These are phyloP conservation scores for Phytopythium ostracodes DNA, from an alignment of 352 stramenopile species.

Conservation along the genomic window DNA sequence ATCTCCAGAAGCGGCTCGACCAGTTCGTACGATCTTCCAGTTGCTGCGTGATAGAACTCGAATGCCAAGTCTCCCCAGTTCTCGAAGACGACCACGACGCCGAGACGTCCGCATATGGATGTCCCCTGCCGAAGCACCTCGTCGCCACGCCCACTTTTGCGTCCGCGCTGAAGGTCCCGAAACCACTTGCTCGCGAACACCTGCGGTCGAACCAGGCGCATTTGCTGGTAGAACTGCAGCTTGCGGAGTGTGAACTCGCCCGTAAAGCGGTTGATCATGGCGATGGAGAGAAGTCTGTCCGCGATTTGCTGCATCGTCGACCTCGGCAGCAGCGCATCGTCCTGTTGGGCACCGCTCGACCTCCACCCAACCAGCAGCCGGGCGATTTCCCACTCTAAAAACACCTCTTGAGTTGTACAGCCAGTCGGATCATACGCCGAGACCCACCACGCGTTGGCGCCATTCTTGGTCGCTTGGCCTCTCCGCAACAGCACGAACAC, in stretches of 20 bases:
- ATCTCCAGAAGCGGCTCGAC: conserved; percentile 26
- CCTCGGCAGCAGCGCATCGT: conserved; percentile 12
- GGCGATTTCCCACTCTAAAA: conserved; percentile 68
- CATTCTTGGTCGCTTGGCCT: no score
- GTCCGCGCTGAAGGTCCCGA: conserved; percentile 40
- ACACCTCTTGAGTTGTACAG: conserved; percentile 40
- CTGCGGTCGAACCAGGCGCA: conserved; percentile 43
- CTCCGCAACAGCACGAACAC: conserved; percentile 8
- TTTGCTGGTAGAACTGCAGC: conserved; percentile 63
- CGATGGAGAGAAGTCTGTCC: conserved; percentile 39
- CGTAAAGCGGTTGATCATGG: conserved; percentile 75
- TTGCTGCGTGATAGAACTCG: conserved; percentile 43
- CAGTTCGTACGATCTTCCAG: conserved; percentile 27
- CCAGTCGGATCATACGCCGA: conserved; percentile 50
- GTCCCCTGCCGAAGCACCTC: conserved; percentile 59
- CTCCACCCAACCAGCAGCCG: conserved; percentile 37
- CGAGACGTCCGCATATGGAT: conserved; percentile 41
- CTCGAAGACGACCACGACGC: conserved; percentile 57
- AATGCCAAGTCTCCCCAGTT: conserved; percentile 77
- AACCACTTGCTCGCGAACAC: conserved; percentile 62
- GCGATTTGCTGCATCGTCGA: conserved; percentile 25
- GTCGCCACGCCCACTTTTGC: conserved; percentile 67
- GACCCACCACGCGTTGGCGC: conserved; percentile 43
- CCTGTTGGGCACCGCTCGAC: conserved; percentile 12
- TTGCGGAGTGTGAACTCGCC: conserved; percentile 61